Evolutionary conservation across 1,139 yeast species (phyloP), one percentile per base, ranked within the genome.

Genomic region (Suhomyces terraborum): DNA sequence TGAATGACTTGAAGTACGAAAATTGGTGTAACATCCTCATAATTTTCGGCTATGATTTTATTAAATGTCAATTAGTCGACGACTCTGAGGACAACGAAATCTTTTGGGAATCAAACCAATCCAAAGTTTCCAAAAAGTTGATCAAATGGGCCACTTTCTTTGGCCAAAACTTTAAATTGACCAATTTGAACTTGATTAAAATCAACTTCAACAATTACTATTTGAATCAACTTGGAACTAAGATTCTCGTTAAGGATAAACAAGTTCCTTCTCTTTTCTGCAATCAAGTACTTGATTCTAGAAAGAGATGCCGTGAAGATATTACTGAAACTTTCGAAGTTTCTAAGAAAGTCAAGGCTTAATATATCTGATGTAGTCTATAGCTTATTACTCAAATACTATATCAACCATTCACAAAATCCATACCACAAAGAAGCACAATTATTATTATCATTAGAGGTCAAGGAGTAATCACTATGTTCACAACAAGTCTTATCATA

Each of bases 1-100:
- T 83, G 36, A 75, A 75, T 36, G 69, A 69, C 32, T 59, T 61
- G 24, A 67, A 72, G 35, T 81, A 79, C 51, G 79, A 73, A 45
- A 74, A 77, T 46, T 80, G 84, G 84, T 72, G 77, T 53, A 71
- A 73, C 51, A 58, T 70, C 34, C 57, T 73, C 39, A 55, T 66
- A 39, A 69, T 73, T 27, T 70, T 73, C 50, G 76, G 75, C 16
- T 73, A 71, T 46, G 77, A 73, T 50, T 70, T 72, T 41, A 68
- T 72, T 32, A 51, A 50, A 39, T 51, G 47, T 25, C 55, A 51
- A 38, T 35, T 51, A 31, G 52, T 51, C 31, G 45, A 50, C 25
- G 41, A 45, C 29, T 24, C 32, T 9, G 33, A 54, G 12, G 48
- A 49, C 30, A 58, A 60, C 38, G 64, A 60, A 46, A 53, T 67